phyloP scores from a whole-genome alignment of 192 early-diverging fungal genomes.

The Diversispora eburnea region DNA sequence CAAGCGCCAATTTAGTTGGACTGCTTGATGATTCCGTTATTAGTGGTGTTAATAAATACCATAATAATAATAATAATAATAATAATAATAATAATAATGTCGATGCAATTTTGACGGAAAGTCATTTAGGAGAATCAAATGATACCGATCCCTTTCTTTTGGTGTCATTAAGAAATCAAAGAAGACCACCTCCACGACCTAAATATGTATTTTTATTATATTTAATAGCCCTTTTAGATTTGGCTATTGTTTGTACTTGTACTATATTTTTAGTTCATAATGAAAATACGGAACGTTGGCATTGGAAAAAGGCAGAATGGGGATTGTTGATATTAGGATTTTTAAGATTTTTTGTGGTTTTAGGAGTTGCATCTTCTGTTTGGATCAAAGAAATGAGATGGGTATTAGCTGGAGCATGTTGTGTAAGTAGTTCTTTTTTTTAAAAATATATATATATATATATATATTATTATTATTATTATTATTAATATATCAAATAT shows the following conservation, averaged over 20 bases:
- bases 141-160: slow-evolving; percentile 18
- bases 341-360: slow-evolving; percentile 4
- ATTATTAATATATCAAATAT: too few species aligned
- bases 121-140: background rate
- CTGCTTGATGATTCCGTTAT: too few species aligned
- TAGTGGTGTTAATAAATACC: background rate
- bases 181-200: background rate
- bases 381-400: slow-evolving; percentile 9
- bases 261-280: slow-evolving; percentile 2
- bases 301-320: background rate
- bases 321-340: background rate
- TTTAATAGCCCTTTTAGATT: slow-evolving; percentile 7
- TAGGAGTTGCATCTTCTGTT: slow-evolving; percentile 5
- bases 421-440: slow-evolving; percentile 1
- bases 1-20: background rate
- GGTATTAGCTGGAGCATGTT: background rate
- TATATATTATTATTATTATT: background rate
- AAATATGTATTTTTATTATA: slow-evolving; percentile 7
- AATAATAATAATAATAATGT: background rate
- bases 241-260: background rate
- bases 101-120: background rate
- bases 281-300: background rate
- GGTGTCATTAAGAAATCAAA: slow-evolving; percentile 2
- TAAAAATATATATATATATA: background rate
- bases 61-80: background rate